Percentiles rank a stretch among this genome's conserved stretches.
Evolutionary conservation across 2,329 filamentous ascomycete species (phyloP).

Genomic region (Microdochium nivale): DNA sequence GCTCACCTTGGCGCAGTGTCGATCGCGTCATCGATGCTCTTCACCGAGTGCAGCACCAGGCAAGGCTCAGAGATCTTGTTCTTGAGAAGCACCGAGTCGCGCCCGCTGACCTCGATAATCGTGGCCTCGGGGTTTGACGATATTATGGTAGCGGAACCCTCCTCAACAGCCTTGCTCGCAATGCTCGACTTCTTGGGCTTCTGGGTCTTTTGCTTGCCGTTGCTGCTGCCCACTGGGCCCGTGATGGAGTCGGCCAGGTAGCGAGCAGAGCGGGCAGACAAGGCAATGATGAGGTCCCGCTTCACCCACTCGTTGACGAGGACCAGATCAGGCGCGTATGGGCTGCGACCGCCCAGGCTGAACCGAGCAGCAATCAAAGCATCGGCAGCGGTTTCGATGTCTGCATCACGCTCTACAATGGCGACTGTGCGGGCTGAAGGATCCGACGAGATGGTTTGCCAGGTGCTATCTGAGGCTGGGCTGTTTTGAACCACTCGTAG

Average conservation of each 20-base stretch:
- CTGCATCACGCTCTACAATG: conserved; percentile 51
- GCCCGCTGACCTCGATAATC: conserved; percentile 1
- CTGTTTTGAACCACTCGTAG: background rate
- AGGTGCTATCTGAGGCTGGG: background rate
- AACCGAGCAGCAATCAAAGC: conserved; percentile 45
- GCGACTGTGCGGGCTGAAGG: conserved; percentile 27
- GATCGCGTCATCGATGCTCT: conserved; percentile 45
- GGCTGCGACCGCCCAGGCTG: conserved; percentile 43
- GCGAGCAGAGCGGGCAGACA: conserved; percentile 46
- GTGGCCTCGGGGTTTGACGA: background rate
- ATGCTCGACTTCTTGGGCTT: background rate
- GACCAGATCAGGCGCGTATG: conserved; percentile 54
- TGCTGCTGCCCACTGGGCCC: no score
- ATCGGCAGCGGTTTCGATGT: conserved; percentile 42
- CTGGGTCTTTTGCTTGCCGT: conserved; percentile 47
- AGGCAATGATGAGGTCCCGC: conserved; percentile 33
- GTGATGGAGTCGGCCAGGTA: conserved; percentile 33
- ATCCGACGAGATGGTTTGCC: background rate
- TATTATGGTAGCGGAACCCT: background rate
- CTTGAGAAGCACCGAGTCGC: conserved; percentile 18
- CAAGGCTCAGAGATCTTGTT: conserved; percentile 30
- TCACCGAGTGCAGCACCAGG: conserved; percentile 34
- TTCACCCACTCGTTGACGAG: conserved; percentile 57
- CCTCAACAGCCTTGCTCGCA: background rate
- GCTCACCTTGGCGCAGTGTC: conserved; percentile 28